phyloP scores from a whole-genome alignment of 2,329 filamentous ascomycete genomes.

The Chalaropsis thielavioides region DNA sequence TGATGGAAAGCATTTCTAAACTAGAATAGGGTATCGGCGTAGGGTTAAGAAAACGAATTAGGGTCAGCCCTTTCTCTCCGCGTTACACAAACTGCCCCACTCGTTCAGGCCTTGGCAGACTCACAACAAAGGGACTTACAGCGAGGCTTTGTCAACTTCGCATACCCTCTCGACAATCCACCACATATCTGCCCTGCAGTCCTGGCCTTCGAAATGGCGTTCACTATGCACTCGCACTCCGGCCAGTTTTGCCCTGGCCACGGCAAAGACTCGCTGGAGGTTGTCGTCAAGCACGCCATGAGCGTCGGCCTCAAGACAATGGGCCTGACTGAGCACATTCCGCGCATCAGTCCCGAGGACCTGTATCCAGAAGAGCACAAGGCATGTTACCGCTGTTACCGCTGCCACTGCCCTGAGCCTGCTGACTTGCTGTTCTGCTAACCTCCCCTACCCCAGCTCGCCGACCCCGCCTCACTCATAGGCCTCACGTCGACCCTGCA shows the following conservation, averaged over 20 bases:
- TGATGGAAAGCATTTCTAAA: neutral
- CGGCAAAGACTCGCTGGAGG: constrained; percentile 71
- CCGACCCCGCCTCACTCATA: constrained; percentile 34
- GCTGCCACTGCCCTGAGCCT: neutral
- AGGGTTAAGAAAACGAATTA: neutral
- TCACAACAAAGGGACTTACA: neutral
- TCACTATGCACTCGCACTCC: constrained; percentile 95
- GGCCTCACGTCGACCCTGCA: constrained; percentile 41
- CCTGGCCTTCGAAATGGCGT: constrained; percentile 53
- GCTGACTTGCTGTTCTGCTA: neutral
- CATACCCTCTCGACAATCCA: neutral
- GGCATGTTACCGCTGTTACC: neutral
- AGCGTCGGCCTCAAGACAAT: constrained; percentile 65
- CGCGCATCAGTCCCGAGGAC: constrained; percentile 56
- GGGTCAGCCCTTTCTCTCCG: neutral
- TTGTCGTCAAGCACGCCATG: constrained; percentile 68
- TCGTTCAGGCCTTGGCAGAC: neutral
- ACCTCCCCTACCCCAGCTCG: constrained; percentile 28
- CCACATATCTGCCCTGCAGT: neutral
- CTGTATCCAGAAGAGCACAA: constrained; percentile 73
- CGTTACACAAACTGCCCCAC: neutral
- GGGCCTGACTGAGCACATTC: constrained; percentile 90
- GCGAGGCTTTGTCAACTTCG: neutral
- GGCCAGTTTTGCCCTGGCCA: constrained; percentile 92
- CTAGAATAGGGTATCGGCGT: neutral